Evolutionary conservation across 2,329 filamentous ascomycete species (phyloP).

Genomic region (Dactylella cylindrospora): DNA sequence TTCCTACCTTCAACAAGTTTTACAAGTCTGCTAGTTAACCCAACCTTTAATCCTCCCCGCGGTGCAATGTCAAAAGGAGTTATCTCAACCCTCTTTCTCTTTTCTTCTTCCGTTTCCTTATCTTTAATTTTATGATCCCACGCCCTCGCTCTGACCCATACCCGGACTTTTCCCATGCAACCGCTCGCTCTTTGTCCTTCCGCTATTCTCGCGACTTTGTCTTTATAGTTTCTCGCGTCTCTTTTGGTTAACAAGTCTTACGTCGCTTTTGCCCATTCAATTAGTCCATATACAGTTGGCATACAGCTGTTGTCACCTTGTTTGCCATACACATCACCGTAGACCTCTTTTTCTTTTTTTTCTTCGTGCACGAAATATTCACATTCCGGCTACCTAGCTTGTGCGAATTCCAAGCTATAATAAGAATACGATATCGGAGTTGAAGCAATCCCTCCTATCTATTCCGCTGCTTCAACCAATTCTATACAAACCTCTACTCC

Average conservation of each 20-base stretch:
- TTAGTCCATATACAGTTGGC: no score
- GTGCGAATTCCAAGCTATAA: conserved; percentile 39
- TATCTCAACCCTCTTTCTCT: neutral
- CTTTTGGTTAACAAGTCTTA: no score
- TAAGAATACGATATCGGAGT: conserved; percentile 1
- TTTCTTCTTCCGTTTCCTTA: conserved; percentile 7
- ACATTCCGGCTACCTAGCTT: conserved; percentile 15
- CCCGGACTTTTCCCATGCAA: conserved; percentile 29
- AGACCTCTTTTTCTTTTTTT: conserved; percentile 1
- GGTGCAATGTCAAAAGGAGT: conserved; percentile 29
- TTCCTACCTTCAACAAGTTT: no score
- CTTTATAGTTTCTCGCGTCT: conserved; percentile 1
- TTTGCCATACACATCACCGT: no score
- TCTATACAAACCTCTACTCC: no score
- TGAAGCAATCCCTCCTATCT: conserved; percentile 37
- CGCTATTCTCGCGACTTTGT: neutral
- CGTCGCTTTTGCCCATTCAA: no score
- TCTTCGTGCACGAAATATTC: neutral
- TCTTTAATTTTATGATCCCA: conserved; percentile 33
- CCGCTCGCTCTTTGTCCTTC: conserved; percentile 32
- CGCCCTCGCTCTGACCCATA: conserved; percentile 9
- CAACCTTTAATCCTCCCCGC: no score
- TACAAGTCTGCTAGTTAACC: no score
- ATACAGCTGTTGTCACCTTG: conserved; percentile 32
- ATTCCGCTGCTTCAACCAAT: neutral